Conservation (phyloP, 1,284 basidiomycete species). For the Rhizopogon hawkerae region DNA sequence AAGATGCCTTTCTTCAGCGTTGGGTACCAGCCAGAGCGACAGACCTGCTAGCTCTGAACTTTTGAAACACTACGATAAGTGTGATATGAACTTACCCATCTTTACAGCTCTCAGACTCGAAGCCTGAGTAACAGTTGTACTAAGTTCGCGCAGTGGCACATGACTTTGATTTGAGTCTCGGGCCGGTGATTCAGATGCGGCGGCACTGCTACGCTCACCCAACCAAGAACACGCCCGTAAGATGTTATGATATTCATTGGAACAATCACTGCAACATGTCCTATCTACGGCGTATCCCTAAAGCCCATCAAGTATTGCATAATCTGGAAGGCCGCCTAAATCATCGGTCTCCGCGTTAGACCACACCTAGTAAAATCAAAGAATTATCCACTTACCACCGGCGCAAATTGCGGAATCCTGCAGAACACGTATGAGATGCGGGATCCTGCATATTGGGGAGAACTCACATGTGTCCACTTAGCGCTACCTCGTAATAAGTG, state of each 20-base stretch:
- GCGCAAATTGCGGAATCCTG: slow-evolving; percentile 53
- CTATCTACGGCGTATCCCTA: slow-evolving; percentile 34
- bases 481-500: slow-evolving; percentile 55
- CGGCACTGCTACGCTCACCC: no score
- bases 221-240: no score
- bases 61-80: neutral
- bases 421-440: neutral
- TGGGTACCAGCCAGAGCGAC: slow-evolving; percentile 59
- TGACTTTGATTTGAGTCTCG: no score
- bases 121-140: no score
- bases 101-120: neutral
- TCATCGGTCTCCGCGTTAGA: neutral
- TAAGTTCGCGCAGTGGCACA: neutral
- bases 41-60: slow-evolving; percentile 30
- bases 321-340: slow-evolving; percentile 56
- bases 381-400: slow-evolving; percentile 36
- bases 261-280: no score
- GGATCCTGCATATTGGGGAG: slow-evolving; percentile 15
- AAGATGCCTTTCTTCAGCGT: slow-evolving; percentile 28
- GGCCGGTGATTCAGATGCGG: no score
- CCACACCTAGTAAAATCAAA: neutral
- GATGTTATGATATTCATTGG: no score
- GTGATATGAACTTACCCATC: neutral
- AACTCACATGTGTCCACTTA: slow-evolving; percentile 57
- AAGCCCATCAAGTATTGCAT: slow-evolving; percentile 66